Conservation (phyloP, 2,329 filamentous ascomycete genomes). For the Penicillium vulpinum region DNA sequence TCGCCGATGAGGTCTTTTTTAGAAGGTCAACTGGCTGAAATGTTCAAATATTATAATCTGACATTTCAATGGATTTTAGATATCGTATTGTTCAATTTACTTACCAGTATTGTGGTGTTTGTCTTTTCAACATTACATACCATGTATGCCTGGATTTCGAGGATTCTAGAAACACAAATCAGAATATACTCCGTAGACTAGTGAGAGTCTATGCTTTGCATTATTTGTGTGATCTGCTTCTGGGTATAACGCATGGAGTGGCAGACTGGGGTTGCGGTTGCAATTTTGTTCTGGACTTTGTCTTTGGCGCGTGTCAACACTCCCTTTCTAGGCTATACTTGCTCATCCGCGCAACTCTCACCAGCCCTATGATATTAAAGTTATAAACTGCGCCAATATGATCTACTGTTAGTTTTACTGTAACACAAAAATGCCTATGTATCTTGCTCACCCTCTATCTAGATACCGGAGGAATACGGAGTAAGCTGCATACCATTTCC, state of each 20-base stretch:
- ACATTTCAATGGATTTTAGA: background rate
- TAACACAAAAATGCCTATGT: background rate
- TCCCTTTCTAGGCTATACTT: background rate
- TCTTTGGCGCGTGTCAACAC: slow-evolving; percentile 1
- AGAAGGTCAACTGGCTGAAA: too few relatives aligned
- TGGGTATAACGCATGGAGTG: background rate
- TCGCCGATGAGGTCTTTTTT: background rate
- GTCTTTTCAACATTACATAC: background rate
- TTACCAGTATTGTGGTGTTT: background rate
- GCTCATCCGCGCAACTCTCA: background rate
- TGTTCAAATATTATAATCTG: background rate
- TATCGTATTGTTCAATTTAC: background rate
- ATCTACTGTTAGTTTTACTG: background rate
- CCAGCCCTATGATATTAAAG: background rate
- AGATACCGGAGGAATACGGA: background rate
- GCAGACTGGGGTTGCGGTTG: slow-evolving; percentile 2
- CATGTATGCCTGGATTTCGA: background rate
- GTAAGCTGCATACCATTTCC: background rate
- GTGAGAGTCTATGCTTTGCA: background rate
- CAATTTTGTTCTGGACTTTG: background rate
- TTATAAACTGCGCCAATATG: background rate
- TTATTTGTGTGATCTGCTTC: background rate
- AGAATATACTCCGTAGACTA: background rate
- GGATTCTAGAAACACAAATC: background rate
- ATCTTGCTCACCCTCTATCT: background rate